These are phyloP conservation scores for Candida golubevii DNA, from an alignment of 805 yeast species.

Conservation along the genomic window DNA sequence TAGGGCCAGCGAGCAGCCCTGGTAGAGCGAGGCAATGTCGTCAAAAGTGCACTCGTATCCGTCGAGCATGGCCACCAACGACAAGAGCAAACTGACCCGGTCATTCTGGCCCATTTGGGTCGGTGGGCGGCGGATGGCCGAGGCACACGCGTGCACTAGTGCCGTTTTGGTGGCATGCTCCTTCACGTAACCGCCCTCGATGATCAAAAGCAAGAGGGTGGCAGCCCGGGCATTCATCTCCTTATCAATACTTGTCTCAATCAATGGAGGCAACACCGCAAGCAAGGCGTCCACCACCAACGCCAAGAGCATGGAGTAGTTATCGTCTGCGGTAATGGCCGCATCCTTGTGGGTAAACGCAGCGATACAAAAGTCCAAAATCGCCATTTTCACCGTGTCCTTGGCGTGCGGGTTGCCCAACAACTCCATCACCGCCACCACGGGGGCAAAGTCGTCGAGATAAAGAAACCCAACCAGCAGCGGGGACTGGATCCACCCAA, in stretches of 20 bases:
- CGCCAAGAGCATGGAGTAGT: constrained; percentile 46
- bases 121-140: constrained; percentile 56
- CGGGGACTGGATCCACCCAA: constrained; percentile 45
- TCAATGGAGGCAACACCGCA: constrained; percentile 45
- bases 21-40: constrained; percentile 48
- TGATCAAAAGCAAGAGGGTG: constrained; percentile 46
- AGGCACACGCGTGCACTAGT: constrained; percentile 53
- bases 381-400: constrained; percentile 55
- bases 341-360: constrained; percentile 39
- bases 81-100: constrained; percentile 52
- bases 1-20: constrained; percentile 53
- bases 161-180: constrained; percentile 49
- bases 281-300: constrained; percentile 57
- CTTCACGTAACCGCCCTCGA: constrained; percentile 54
- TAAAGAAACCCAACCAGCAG: constrained; percentile 49
- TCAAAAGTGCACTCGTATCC: constrained; percentile 50
- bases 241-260: constrained; percentile 37
- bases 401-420: constrained; percentile 56
- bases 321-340: constrained; percentile 27
- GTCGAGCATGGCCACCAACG: constrained; percentile 52
- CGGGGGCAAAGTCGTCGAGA: constrained; percentile 52
- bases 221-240: constrained; percentile 52
- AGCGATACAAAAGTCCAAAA: constrained; percentile 50
- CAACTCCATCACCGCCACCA: constrained; percentile 51
- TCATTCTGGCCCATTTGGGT: constrained; percentile 48